phyloP scores from a whole-genome alignment of 306 rosid genomes.

The Fagus crenata region DNA sequence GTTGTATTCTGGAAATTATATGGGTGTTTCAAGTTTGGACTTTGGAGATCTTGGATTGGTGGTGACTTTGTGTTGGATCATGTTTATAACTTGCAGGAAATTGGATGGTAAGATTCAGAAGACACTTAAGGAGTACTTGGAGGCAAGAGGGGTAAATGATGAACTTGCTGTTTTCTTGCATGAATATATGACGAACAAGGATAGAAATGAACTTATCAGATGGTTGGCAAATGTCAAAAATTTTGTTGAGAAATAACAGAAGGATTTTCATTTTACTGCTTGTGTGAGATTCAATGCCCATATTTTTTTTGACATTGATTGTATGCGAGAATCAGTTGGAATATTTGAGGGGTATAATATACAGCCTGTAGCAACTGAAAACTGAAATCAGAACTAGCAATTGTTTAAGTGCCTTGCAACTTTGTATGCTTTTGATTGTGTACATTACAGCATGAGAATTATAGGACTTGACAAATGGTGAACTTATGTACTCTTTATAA shows the following conservation, averaged over 20 bases:
- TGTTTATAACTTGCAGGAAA: slow-evolving; percentile 45
- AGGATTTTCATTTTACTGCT: background rate
- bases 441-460: background rate
- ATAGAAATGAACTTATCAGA: slow-evolving; percentile 65
- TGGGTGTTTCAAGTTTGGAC: slow-evolving; percentile 20
- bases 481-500: background rate
- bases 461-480: background rate
- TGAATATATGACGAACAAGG: slow-evolving; percentile 77
- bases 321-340: background rate
- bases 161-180: slow-evolving; percentile 72
- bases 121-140: slow-evolving; percentile 52
- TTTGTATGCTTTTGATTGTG: background rate
- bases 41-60: slow-evolving; percentile 12
- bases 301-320: background rate
- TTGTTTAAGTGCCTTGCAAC: background rate
- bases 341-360: background rate
- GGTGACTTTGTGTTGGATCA: slow-evolving; percentile 19
- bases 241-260: slow-evolving; percentile 51
- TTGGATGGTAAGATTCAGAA: slow-evolving; percentile 52
- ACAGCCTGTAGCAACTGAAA: background rate
- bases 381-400: background rate
- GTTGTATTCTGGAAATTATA: background rate
- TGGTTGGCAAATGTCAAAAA: slow-evolving; percentile 63
- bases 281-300: background rate
- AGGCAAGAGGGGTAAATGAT: slow-evolving; percentile 58